These are phyloP conservation scores for Debaryomyces prosopidis DNA, from an alignment of 805 yeast genomes.

Conservation along the genomic window DNA sequence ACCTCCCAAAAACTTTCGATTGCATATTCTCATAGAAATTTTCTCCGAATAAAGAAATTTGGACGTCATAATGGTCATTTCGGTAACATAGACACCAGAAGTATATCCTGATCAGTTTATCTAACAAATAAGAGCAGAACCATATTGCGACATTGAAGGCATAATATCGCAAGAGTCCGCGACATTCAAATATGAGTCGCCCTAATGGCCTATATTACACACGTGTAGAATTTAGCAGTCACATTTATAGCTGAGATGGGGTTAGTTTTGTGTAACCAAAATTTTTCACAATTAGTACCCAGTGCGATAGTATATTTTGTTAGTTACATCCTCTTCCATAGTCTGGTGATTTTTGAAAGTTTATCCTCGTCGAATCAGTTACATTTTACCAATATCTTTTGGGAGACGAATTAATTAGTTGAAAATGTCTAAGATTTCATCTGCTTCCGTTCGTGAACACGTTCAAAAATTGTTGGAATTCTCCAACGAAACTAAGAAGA, in stretches of 20 bases:
- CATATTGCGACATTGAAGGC: neutral
- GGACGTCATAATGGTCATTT: too few species aligned
- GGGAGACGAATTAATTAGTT: conserved; percentile 66
- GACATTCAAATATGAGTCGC: neutral
- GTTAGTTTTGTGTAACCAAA: neutral
- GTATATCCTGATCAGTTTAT: too few species aligned
- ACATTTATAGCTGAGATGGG: too few species aligned
- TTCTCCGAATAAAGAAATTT: too few species aligned
- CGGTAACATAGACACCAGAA: too few species aligned
- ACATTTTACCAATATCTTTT: conserved; percentile 47
- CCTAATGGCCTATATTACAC: neutral
- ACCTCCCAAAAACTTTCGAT: too few species aligned
- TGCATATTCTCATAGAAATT: too few species aligned
- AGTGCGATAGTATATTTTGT: neutral
- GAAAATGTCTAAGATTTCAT: conserved; percentile 84
- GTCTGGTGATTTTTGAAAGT: conserved; percentile 9
- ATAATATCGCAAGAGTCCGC: neutral
- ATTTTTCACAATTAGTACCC: conserved; percentile 1
- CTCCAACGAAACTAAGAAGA: conserved; percentile 97
- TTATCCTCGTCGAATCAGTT: conserved; percentile 60
- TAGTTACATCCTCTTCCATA: too few species aligned
- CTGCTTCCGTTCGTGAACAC: conserved; percentile 94
- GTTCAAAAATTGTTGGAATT: conserved; percentile 87
- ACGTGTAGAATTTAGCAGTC: too few species aligned
- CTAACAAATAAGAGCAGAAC: too few species aligned